A percentile compares a stretch with the other conserved stretches of the same genome.
These are phyloP conservation scores for Pseudodiploospora longispora DNA, from an alignment of 2,329 filamentous ascomycete species.

Conservation along the genomic window DNA sequence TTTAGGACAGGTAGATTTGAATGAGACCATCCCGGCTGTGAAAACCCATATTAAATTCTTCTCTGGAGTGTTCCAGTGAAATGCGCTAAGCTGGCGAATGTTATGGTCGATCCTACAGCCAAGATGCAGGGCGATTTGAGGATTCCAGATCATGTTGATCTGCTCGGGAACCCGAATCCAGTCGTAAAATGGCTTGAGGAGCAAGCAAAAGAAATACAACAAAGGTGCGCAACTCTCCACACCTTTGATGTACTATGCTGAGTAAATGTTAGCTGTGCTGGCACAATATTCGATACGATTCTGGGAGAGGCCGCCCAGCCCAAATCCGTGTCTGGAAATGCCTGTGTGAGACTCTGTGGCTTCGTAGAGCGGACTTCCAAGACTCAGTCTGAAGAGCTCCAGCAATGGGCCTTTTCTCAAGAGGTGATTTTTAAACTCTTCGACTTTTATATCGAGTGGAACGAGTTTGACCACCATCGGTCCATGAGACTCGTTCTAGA, in stretches of 20 bases:
- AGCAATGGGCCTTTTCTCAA: constrained; percentile 43
- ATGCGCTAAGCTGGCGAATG: no score
- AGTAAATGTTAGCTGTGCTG: constrained; percentile 19
- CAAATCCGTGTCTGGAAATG: constrained; percentile 46
- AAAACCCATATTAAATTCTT: no score
- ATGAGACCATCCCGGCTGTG: no score
- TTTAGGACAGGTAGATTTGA: no score
- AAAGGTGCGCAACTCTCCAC: constrained; percentile 24
- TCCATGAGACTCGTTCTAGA: constrained; percentile 57
- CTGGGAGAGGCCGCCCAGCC: constrained; percentile 43
- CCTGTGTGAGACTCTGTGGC: constrained; percentile 50
- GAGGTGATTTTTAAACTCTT: constrained; percentile 43
- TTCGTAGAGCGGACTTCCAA: constrained; percentile 53
- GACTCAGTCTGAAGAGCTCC: constrained; percentile 35
- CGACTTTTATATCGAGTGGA: constrained; percentile 59
- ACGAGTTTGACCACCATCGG: constrained; percentile 56
- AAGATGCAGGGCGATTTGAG: constrained; percentile 11
- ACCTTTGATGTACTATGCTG: constrained; percentile 4
- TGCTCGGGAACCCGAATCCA: constrained; percentile 28
- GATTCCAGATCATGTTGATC: constrained; percentile 20
- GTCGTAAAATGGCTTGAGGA: constrained; percentile 35
- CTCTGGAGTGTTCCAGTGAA: no score
- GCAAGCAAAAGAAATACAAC: constrained; percentile 25
- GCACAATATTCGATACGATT: constrained; percentile 38
- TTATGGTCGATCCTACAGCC: not conserved